Conservation (phyloP, 306 rosid genomes). For the Macrotyloma uniflorum region DNA sequence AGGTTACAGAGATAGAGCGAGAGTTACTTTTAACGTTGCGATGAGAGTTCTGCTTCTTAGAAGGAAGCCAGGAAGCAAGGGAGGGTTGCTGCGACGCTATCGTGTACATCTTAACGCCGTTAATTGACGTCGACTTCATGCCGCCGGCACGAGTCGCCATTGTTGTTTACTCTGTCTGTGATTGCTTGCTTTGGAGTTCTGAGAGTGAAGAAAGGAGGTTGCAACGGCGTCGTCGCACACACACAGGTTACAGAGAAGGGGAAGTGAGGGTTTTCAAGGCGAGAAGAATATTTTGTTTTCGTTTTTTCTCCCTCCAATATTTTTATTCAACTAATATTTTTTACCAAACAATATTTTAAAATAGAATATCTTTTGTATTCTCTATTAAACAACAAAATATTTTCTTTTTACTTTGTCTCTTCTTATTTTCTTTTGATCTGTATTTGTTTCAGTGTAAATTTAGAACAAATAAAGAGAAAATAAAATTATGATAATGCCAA, state of each 20-base stretch:
- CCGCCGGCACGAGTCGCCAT: constrained; percentile 77
- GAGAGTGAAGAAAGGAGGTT: background rate
- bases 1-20: background rate
- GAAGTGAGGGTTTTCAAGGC: background rate
- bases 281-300: too few relatives aligned
- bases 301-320: background rate
- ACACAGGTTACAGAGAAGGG: background rate
- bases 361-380: too few relatives aligned
- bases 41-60: constrained; percentile 66
- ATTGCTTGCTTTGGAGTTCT: background rate
- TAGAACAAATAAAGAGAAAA: too few relatives aligned
- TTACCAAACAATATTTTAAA: too few relatives aligned
- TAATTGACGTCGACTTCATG: constrained; percentile 69
- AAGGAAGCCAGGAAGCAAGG: constrained; percentile 67
- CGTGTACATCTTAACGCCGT: constrained; percentile 77
- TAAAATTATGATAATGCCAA: too few relatives aligned
- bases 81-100: constrained; percentile 85
- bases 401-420: too few relatives aligned
- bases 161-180: background rate
- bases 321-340: background rate
- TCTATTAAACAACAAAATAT: too few relatives aligned
- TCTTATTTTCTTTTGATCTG: too few relatives aligned
- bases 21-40: constrained; percentile 63
- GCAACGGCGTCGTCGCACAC: background rate
- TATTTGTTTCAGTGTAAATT: too few relatives aligned